Evolutionary conservation across 2,329 filamentous ascomycete genomes (phyloP).

Genomic region (Westerdykella sp.): DNA sequence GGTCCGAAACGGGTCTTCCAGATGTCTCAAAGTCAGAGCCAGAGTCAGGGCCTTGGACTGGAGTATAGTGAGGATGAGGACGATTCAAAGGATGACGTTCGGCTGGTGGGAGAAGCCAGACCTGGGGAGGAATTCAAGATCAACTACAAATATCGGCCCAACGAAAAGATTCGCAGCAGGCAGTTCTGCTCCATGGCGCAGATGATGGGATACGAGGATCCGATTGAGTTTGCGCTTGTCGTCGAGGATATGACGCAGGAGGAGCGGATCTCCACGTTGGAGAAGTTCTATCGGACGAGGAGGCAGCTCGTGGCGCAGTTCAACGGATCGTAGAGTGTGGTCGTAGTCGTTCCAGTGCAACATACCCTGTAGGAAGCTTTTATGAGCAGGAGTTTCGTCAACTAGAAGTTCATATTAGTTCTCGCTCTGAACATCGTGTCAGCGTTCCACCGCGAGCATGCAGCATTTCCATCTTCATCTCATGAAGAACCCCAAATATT

Average conservation of each 20-base stretch:
- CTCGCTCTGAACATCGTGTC: too few relatives aligned
- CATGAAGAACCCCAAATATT: neutral
- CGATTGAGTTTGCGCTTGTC: constrained; percentile 78
- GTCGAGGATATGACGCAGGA: constrained; percentile 89
- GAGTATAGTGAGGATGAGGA: constrained; percentile 7
- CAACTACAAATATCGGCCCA: constrained; percentile 63
- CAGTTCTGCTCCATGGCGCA: constrained; percentile 90
- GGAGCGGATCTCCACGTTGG: constrained; percentile 69
- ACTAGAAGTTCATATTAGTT: too few relatives aligned
- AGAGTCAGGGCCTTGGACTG: constrained; percentile 4
- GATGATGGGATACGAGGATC: constrained; percentile 67
- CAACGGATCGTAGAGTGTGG: neutral
- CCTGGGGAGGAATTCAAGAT: constrained; percentile 38
- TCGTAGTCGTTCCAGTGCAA: neutral
- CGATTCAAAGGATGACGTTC: too few relatives aligned
- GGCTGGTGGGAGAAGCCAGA: constrained; percentile 10
- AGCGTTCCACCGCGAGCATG: too few relatives aligned
- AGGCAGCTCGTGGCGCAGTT: constrained; percentile 33
- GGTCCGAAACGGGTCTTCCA: constrained; percentile 55
- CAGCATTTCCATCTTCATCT: too few relatives aligned
- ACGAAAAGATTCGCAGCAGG: constrained; percentile 63
- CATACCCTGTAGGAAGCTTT: too few relatives aligned
- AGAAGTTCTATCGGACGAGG: constrained; percentile 70
- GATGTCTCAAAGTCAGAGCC: constrained; percentile 36
- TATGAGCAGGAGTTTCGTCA: too few relatives aligned